Conservation (phyloP, 1,284 basidiomycete species). For the Cerrena zonata region DNA sequence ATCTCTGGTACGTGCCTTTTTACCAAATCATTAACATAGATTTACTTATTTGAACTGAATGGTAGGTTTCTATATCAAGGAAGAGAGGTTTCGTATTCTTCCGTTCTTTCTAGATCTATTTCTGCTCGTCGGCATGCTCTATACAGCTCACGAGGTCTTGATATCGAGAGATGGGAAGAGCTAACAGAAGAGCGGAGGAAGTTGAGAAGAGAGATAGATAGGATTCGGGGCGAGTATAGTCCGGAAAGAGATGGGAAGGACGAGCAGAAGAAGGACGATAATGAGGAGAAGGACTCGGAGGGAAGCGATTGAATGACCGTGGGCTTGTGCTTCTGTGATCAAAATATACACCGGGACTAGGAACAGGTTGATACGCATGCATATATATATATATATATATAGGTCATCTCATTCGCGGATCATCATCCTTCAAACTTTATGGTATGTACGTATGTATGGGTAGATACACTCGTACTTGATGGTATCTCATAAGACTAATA, state of each 20-base stretch:
- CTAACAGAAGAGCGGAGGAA: slow-evolving; percentile 46
- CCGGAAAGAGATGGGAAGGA: slow-evolving; percentile 26
- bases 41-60: no score
- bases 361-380: no score
- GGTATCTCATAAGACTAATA: no score
- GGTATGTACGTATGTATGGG: no score
- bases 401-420: no score
- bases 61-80: slow-evolving; percentile 58
- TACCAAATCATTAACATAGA: no score
- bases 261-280: slow-evolving; percentile 22
- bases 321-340: neutral
- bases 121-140: slow-evolving; percentile 51
- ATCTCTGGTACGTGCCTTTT: slow-evolving; percentile 49
- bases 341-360: neutral
- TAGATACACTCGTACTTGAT: no score
- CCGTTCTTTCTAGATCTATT: slow-evolving; percentile 51
- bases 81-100: slow-evolving; percentile 64
- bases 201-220: slow-evolving; percentile 47
- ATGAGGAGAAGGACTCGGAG: slow-evolving; percentile 9
- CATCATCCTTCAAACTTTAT: no score
- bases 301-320: neutral
- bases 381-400: no score
- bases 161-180: slow-evolving; percentile 59
- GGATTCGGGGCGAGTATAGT: slow-evolving; percentile 61
- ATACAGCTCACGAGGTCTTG: slow-evolving; percentile 54